Evolutionary conservation across 495 filamentous ascomycete species (phyloP).

Genomic region (Pyronema domesticum): DNA sequence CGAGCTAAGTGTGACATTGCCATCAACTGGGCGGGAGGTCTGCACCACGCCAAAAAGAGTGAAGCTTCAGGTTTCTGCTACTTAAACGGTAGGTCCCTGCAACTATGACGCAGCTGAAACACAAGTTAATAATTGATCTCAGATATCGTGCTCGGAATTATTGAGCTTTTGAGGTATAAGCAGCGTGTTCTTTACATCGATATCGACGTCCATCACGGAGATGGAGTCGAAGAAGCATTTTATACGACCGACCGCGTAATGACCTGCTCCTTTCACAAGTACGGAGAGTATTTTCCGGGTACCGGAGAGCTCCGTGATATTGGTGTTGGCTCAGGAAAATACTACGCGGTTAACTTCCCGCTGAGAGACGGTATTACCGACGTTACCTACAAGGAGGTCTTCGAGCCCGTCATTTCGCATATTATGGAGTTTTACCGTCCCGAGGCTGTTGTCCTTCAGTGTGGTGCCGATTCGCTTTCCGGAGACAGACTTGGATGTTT

Average conservation of each 20-base stretch:
- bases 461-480: slow-evolving; percentile 85
- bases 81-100: slow-evolving; percentile 40
- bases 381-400: slow-evolving; percentile 76
- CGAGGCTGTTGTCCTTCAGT: slow-evolving; percentile 90
- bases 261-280: slow-evolving; percentile 95
- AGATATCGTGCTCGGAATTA: slow-evolving; percentile 89
- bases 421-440: slow-evolving; percentile 96
- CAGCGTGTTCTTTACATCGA: slow-evolving; percentile 92
- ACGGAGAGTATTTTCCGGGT: slow-evolving; percentile 95
- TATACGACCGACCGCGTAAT: slow-evolving; percentile 91
- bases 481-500: slow-evolving; percentile 94
- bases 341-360: slow-evolving; percentile 95
- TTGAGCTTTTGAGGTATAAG: slow-evolving; percentile 72
- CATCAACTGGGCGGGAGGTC: slow-evolving; percentile 95
- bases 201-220: slow-evolving; percentile 95
- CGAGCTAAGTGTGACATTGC: slow-evolving; percentile 80
- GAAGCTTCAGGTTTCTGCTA: slow-evolving; percentile 96
- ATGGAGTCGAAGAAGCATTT: slow-evolving; percentile 94
- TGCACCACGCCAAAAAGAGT: slow-evolving; percentile 94
- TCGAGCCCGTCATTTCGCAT: slow-evolving; percentile 78
- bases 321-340: slow-evolving; percentile 77
- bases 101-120: background rate
- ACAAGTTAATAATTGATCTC: background rate
- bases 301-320: slow-evolving; percentile 94
- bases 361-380: slow-evolving; percentile 97